Base-by-base conservation (phyloP, 306 rosid species). In the Vigna radiata region DNA sequence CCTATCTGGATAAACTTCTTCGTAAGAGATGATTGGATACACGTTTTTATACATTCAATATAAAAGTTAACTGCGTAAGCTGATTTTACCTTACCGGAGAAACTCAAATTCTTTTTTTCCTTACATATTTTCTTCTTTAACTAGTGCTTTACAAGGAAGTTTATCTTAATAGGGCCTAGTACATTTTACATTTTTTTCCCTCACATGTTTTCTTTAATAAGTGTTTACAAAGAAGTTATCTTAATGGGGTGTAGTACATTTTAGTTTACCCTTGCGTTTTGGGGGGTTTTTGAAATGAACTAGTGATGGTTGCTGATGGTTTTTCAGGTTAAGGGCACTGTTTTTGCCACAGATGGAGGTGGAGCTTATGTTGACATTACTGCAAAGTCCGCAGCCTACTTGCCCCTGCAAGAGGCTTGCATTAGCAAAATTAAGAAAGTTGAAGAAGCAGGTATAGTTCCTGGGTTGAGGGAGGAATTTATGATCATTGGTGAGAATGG, bases 321-420 rank as follows among this genome's bases (percentile, higher is more conserved):
- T 14, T 86, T 76, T 75, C 88, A 95, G 99, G 91, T 95, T 58
- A 90, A 79, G 74, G 99, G 99, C 50, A 91, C 87, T 9, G 97
- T 92, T 61, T 90, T 87, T 81, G 74, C 75, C 59, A 88, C 87
- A 6, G 99, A 95, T 79, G 49, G 44, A 5, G 73, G 78, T 80
- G 97, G 99, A 50, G 99, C 99, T 44, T 80, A 88, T 81, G 94
- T 95, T 55, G 96, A 95, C 85, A 91, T 89, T 70, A 85, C 90
- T 46, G 92, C 97, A 8, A 95, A 95, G 82, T 95, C 99, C 17
- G 85, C 97, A 0, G 97, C 99, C 10, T 91, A 89, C 81, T 89
- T 95, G 89, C 97, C 96, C 3, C 36, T 92, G 55, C 86, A 81
- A 73, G 99, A 92, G 88, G 92, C 97, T 6, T 79, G 89, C 70